Percentiles rank a stretch among this genome's conserved stretches.
phyloP scores from a whole-genome alignment of 306 rosid genomes.

The Fagus sylvatica region DNA sequence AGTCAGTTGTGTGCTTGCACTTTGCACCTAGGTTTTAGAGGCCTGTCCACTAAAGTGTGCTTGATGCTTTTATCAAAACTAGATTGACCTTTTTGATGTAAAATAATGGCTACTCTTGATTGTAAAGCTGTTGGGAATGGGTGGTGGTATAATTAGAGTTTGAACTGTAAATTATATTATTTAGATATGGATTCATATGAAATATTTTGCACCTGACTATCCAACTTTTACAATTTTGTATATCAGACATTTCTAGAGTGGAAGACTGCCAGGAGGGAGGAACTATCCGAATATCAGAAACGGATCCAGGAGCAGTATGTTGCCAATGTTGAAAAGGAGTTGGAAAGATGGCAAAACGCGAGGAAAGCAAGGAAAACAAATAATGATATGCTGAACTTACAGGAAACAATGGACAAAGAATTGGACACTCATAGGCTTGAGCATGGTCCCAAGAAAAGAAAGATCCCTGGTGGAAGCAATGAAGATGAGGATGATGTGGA shows the following conservation, averaged over 20 bases:
- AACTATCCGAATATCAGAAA: conserved; percentile 77
- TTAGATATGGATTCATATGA: neutral
- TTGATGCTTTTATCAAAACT: too few species aligned
- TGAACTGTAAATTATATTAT: neutral
- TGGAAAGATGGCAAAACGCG: conserved; percentile 96
- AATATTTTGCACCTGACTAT: neutral
- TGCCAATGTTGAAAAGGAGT: conserved; percentile 87
- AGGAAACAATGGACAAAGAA: conserved; percentile 99
- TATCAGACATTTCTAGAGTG: conserved; percentile 76
- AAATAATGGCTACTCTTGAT: neutral
- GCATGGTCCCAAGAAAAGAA: conserved; percentile 97
- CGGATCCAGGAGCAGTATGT: conserved; percentile 84
- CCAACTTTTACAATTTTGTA: conserved; percentile 10
- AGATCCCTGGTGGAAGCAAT: conserved; percentile 71
- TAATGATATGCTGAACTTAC: conserved; percentile 68
- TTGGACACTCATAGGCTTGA: conserved; percentile 95
- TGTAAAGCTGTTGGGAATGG: neutral
- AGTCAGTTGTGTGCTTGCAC: too few species aligned
- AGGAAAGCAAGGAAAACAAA: conserved; percentile 68
- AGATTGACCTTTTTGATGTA: neutral
- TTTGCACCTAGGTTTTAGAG: too few species aligned
- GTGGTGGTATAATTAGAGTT: neutral
- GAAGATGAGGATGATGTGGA: conserved; percentile 92
- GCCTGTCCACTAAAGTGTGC: too few species aligned
- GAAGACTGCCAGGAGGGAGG: conserved; percentile 90